Percentiles rank a stretch among this genome's conserved stretches.
Evolutionary conservation across 1,284 basidiomycete species (phyloP).

Genomic region (Pyrrhoderma lamaoense): DNA sequence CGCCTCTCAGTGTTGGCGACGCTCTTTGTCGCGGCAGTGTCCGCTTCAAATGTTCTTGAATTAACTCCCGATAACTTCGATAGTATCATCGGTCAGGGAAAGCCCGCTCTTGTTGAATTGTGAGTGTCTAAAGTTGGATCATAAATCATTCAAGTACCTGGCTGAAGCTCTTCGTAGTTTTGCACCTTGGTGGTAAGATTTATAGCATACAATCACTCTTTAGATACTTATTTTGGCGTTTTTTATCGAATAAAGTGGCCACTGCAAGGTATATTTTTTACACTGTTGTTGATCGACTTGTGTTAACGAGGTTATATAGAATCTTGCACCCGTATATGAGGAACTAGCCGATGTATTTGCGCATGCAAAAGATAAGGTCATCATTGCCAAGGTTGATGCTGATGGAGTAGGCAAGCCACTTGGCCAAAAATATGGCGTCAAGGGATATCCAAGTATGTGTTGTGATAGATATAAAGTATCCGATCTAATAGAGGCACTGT

Average conservation of each 20-base stretch:
- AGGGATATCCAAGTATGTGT: conserved; percentile 78
- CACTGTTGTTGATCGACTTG: not conserved
- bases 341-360: conserved; percentile 82
- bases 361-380: conserved; percentile 71
- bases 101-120: conserved; percentile 85
- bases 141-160: not conserved
- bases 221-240: not conserved
- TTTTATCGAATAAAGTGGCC: conserved; percentile 50
- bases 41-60: conserved; percentile 78
- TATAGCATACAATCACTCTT: not conserved
- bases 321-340: conserved; percentile 83
- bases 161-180: conserved; percentile 39
- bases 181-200: conserved; percentile 77
- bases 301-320: conserved; percentile 35
- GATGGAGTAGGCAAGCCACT: conserved; percentile 76
- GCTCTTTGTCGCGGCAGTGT: conserved; percentile 45
- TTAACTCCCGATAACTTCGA: conserved; percentile 75
- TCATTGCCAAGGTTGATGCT: conserved; percentile 91
- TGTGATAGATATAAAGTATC: not conserved
- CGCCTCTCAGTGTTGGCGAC: conserved; percentile 50
- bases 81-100: conserved; percentile 64
- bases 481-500: conserved; percentile 10
- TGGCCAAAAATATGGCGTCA: conserved; percentile 69
- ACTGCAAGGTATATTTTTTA: conserved; percentile 61
- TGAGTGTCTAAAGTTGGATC: conserved; percentile 34